A percentile compares a stretch with the other conserved stretches of the same genome.
Conservation (phyloP, 2,329 filamentous ascomycete genomes). For the Beauveria sp. region DNA sequence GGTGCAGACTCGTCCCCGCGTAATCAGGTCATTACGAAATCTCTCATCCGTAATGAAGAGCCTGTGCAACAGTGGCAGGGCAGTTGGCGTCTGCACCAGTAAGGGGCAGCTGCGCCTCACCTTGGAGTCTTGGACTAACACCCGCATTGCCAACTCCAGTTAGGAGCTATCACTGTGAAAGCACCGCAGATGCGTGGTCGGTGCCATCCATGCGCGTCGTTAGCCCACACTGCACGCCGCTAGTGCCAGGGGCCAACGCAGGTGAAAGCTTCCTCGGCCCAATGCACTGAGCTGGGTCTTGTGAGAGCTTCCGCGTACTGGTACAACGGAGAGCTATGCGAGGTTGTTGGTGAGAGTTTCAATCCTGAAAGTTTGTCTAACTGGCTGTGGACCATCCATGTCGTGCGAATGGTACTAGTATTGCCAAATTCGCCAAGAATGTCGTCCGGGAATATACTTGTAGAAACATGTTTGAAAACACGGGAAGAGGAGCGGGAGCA, state of each 20-base stretch:
- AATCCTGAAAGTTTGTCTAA: neutral
- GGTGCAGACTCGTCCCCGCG: neutral
- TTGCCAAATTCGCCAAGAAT: neutral
- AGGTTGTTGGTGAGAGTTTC: neutral
- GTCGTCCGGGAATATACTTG: neutral
- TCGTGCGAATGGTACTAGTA: neutral
- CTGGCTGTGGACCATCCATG: neutral
- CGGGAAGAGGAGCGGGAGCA: neutral
- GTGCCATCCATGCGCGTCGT: conserved; percentile 13
- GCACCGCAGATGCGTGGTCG: conserved; percentile 9
- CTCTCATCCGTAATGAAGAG: neutral
- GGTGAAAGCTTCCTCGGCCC: conserved; percentile 6
- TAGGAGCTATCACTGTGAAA: neutral
- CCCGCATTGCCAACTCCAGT: neutral
- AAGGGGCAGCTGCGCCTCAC: conserved; percentile 11
- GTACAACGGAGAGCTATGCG: neutral
- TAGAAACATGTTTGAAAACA: neutral
- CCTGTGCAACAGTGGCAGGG: neutral
- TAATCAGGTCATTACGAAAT: neutral
- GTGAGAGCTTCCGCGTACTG: neutral
- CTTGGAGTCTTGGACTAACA: neutral
- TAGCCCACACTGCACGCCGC: conserved; percentile 5
- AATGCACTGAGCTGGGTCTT: neutral
- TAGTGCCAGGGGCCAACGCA: conserved; percentile 6
- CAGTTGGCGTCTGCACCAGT: neutral